A percentile compares a stretch with the other conserved stretches of the same genome.
Evolutionary conservation across 2,329 filamentous ascomycete genomes (phyloP).

Genomic region (Rhynchosporium secalis): DNA sequence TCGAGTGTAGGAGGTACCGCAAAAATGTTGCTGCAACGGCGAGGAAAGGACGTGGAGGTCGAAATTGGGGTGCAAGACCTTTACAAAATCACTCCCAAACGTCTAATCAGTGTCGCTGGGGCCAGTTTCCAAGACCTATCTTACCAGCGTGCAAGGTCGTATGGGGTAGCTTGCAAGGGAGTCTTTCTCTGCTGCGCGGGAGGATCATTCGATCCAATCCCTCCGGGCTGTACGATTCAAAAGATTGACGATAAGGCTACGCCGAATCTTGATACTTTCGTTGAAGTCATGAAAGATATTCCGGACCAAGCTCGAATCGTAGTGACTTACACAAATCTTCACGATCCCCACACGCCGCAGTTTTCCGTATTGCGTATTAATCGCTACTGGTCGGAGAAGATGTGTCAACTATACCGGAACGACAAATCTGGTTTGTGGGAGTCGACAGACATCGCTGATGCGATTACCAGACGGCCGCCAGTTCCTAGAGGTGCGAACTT

Average conservation of each 20-base stretch:
- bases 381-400: slow-evolving; percentile 93
- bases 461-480: slow-evolving; percentile 73
- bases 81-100: slow-evolving; percentile 91
- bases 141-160: slow-evolving; percentile 95
- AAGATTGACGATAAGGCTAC: slow-evolving; percentile 90
- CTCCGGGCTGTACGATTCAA: slow-evolving; percentile 88
- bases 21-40: slow-evolving; percentile 79
- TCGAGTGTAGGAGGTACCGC: slow-evolving; percentile 77
- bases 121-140: slow-evolving; percentile 95
- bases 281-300: slow-evolving; percentile 85
- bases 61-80: slow-evolving; percentile 84
- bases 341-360: slow-evolving; percentile 91
- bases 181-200: slow-evolving; percentile 94
- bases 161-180: slow-evolving; percentile 87
- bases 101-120: slow-evolving; percentile 91
- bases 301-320: slow-evolving; percentile 83
- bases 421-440: slow-evolving; percentile 92
- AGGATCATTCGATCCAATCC: slow-evolving; percentile 93
- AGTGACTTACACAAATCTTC: slow-evolving; percentile 91
- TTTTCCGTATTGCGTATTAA: slow-evolving; percentile 92
- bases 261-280: slow-evolving; percentile 82
- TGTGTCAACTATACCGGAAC: slow-evolving; percentile 88
- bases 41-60: slow-evolving; percentile 82
- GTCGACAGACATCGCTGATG: slow-evolving; percentile 82
- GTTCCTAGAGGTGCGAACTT: slow-evolving; percentile 81